phyloP scores from a whole-genome alignment of 768 basidiomycete genomes.

The Postia placenta region DNA sequence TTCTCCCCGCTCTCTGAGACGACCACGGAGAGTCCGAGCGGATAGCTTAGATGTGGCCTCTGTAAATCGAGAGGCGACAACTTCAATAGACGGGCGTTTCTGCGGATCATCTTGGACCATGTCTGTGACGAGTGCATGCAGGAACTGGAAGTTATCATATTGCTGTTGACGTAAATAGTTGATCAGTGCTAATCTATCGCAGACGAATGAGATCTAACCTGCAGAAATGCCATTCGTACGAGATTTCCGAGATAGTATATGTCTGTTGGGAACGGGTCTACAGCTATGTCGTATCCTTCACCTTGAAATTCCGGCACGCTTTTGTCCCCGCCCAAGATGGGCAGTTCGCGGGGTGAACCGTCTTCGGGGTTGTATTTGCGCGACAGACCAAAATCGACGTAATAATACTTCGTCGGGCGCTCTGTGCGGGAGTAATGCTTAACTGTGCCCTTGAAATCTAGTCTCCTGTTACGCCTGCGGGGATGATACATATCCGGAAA shows the following conservation, averaged over 20 bases:
- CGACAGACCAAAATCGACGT: slow-evolving; percentile 21
- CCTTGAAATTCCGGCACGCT: slow-evolving; percentile 17
- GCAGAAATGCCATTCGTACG: slow-evolving; percentile 5
- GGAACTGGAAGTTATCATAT: slow-evolving; percentile 17
- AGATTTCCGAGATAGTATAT: slow-evolving; percentile 16
- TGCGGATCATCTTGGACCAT: slow-evolving; percentile 23
- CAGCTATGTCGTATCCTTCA: slow-evolving; percentile 4
- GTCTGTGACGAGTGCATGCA: slow-evolving; percentile 17
- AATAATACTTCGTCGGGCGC: slow-evolving; percentile 21
- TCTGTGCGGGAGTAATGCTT: slow-evolving; percentile 15
- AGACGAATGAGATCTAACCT: not conserved
- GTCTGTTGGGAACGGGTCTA: slow-evolving; percentile 20
- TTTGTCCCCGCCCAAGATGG: slow-evolving; percentile 14
- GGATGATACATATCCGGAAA: slow-evolving; percentile 17
- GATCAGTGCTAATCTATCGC: not conserved
- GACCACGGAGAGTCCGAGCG: too few relatives aligned
- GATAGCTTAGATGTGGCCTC: too few relatives aligned
- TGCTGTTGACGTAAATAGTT: slow-evolving; percentile 4
- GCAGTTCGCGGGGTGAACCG: slow-evolving; percentile 16
- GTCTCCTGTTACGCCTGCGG: not conserved
- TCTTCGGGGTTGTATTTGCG: slow-evolving; percentile 22
- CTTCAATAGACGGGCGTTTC: slow-evolving; percentile 19
- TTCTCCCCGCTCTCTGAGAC: too few relatives aligned
- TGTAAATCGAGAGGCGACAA: slow-evolving; percentile 14
- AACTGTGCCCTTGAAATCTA: slow-evolving; percentile 5